A percentile compares a stretch with the other conserved stretches of the same genome.
phyloP scores from a whole-genome alignment of 2,329 filamentous ascomycete genomes.

The Beauveria medogensis region DNA sequence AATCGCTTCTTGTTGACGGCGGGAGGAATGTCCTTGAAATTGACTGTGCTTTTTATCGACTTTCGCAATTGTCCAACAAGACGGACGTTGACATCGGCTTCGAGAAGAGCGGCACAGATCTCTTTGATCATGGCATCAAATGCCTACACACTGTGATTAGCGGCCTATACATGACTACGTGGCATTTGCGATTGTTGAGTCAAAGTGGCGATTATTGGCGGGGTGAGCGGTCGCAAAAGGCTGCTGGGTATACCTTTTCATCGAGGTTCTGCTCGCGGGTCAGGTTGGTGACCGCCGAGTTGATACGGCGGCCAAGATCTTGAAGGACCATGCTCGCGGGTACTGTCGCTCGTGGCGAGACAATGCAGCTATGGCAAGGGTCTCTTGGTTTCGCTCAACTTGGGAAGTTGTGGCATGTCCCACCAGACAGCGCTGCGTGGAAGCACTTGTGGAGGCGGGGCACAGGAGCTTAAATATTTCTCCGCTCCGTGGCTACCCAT shows the following conservation, averaged over 20 bases:
- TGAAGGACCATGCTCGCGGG: constrained; percentile 77
- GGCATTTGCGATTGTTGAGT: background rate
- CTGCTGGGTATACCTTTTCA: constrained; percentile 62
- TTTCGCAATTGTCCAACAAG: constrained; percentile 87
- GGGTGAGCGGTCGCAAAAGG: background rate
- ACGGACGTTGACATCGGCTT: constrained; percentile 94
- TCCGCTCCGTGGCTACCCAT: constrained; percentile 8
- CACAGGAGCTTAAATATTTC: constrained; percentile 11
- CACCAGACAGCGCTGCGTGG: background rate
- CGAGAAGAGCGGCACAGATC: constrained; percentile 89
- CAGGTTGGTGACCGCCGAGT: constrained; percentile 88
- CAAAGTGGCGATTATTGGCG: constrained; percentile 5
- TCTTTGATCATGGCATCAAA: constrained; percentile 99
- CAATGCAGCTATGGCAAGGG: constrained; percentile 1
- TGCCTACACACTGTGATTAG: constrained; percentile 44
- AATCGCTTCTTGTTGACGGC: constrained; percentile 97
- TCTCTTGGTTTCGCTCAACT: constrained; percentile 6
- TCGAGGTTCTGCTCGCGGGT: constrained; percentile 89
- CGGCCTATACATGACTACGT: background rate
- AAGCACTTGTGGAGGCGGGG: constrained; percentile 11
- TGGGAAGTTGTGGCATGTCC: constrained; percentile 11
- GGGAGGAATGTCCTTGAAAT: constrained; percentile 86
- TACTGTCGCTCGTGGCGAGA: constrained; percentile 6
- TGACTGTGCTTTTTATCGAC: constrained; percentile 83
- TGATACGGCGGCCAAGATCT: constrained; percentile 97